Percentiles rank a stretch among this genome's conserved stretches.
These are phyloP conservation scores for Neoarthrinium moseri DNA, from an alignment of 2,329 filamentous ascomycete genomes.

Conservation along the genomic window DNA sequence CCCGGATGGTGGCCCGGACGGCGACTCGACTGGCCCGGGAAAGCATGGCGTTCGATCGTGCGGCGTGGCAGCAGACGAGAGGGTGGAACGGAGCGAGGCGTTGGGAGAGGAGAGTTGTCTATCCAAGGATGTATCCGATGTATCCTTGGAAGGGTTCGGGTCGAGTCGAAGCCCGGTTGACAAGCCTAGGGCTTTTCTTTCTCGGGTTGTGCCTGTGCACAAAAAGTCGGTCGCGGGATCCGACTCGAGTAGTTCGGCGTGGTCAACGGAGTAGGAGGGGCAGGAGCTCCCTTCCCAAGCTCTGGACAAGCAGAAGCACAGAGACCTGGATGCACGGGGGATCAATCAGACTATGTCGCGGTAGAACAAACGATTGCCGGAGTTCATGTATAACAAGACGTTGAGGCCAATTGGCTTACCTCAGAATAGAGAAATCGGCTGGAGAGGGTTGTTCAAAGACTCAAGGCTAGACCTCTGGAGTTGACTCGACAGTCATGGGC, in stretches of 20 bases:
- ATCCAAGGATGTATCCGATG: no score
- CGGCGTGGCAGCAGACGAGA: no score
- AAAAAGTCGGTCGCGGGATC: neutral
- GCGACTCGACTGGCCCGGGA: slow-evolving; percentile 24
- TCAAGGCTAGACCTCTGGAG: no score
- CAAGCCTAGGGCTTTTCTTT: neutral
- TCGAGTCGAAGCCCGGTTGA: neutral
- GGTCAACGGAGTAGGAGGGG: slow-evolving; percentile 6
- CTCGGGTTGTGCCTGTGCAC: neutral
- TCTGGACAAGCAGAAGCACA: slow-evolving; percentile 1
- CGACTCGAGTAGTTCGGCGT: neutral
- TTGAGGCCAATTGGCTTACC: neutral
- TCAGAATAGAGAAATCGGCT: neutral
- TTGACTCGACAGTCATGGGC: no score
- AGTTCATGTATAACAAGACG: neutral
- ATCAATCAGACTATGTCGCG: neutral
- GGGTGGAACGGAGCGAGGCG: neutral
- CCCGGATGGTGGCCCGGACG: slow-evolving; percentile 25
- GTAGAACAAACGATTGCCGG: no score
- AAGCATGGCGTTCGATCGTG: slow-evolving; percentile 16
- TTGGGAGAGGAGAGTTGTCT: neutral
- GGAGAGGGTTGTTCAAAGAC: neutral
- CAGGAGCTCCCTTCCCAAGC: slow-evolving; percentile 7
- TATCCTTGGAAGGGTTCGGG: no score
- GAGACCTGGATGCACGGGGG: neutral